phyloP scores from a whole-genome alignment of 1,139 yeast species.

The Debaryomyces robertsiae region DNA sequence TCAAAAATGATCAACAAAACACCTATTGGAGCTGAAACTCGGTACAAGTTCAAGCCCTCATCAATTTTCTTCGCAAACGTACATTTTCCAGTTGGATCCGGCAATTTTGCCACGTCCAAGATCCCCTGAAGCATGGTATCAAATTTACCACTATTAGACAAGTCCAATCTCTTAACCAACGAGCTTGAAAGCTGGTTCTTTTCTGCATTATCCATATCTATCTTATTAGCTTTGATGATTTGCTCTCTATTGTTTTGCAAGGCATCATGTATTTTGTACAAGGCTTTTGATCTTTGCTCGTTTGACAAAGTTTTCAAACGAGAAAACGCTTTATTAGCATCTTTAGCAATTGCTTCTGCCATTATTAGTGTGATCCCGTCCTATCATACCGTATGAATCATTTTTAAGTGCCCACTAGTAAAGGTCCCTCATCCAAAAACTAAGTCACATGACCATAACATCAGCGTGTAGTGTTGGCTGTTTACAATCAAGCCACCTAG shows the following conservation, averaged over 20 bases:
- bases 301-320: conserved; percentile 74
- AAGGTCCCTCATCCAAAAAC: too few species aligned
- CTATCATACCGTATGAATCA: too few species aligned
- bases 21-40: conserved; percentile 93
- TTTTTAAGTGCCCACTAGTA: too few species aligned
- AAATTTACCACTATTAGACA: conserved; percentile 79
- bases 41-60: conserved; percentile 76
- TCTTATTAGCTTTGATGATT: conserved; percentile 70
- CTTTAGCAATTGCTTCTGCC: conserved; percentile 78
- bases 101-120: conserved; percentile 82
- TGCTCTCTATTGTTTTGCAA: conserved; percentile 57
- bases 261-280: conserved; percentile 70
- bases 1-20: conserved; percentile 92
- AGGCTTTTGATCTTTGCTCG: conserved; percentile 71
- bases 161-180: conserved; percentile 79
- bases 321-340: conserved; percentile 79
- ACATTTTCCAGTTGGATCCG: conserved; percentile 87
- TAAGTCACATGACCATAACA: too few species aligned
- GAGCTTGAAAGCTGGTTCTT: conserved; percentile 62
- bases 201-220: conserved; percentile 73
- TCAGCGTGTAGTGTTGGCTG: too few species aligned
- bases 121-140: conserved; percentile 95
- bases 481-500: too few species aligned
- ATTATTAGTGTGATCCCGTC: conserved; percentile 13
- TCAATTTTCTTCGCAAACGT: conserved; percentile 84